A percentile compares a stretch with the other conserved stretches of the same genome.
Evolutionary conservation across 306 rosid genomes (phyloP).

Genomic region (Dicorynia guianensis): DNA sequence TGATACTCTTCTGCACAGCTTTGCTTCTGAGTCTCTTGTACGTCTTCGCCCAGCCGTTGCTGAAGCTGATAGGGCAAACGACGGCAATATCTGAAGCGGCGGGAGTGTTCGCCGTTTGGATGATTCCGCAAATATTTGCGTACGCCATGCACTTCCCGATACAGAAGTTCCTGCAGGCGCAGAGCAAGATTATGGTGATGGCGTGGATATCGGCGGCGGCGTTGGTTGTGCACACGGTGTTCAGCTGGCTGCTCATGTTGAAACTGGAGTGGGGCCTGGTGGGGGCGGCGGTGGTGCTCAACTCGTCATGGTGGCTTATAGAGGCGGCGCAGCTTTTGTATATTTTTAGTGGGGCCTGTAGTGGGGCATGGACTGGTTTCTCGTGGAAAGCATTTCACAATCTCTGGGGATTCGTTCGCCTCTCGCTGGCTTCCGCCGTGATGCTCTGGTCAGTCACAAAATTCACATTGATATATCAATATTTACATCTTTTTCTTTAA

Average conservation of each 20-base stretch:
- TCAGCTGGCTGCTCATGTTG: constrained; percentile 83
- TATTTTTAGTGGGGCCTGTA: constrained; percentile 66
- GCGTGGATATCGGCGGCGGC: constrained; percentile 67
- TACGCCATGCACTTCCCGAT: constrained; percentile 80
- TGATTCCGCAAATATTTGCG: constrained; percentile 92
- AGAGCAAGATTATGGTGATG: constrained; percentile 93
- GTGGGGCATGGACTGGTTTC: constrained; percentile 82
- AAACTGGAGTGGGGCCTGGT: constrained; percentile 68
- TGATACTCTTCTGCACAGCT: constrained; percentile 63
- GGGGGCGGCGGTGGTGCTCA: constrained; percentile 77
- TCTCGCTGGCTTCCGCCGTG: constrained; percentile 80
- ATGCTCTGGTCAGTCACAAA: constrained; percentile 74
- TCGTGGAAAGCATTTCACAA: constrained; percentile 70
- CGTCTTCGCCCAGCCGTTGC: constrained; percentile 61
- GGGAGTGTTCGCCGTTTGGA: constrained; percentile 72
- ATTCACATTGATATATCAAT: too few species aligned
- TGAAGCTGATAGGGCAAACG: constrained; percentile 71
- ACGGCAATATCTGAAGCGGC: constrained; percentile 70
- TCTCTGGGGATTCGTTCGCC: constrained; percentile 72
- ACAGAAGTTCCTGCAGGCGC: constrained; percentile 83
- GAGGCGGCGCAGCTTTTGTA: constrained; percentile 69
- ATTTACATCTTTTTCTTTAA: too few species aligned
- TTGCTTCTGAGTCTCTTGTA: constrained; percentile 50
- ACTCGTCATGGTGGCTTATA: constrained; percentile 80
- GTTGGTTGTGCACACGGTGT: constrained; percentile 62